These are phyloP conservation scores for Trichoderma parareesei DNA, from an alignment of 495 filamentous ascomycete species.

Conservation along the genomic window DNA sequence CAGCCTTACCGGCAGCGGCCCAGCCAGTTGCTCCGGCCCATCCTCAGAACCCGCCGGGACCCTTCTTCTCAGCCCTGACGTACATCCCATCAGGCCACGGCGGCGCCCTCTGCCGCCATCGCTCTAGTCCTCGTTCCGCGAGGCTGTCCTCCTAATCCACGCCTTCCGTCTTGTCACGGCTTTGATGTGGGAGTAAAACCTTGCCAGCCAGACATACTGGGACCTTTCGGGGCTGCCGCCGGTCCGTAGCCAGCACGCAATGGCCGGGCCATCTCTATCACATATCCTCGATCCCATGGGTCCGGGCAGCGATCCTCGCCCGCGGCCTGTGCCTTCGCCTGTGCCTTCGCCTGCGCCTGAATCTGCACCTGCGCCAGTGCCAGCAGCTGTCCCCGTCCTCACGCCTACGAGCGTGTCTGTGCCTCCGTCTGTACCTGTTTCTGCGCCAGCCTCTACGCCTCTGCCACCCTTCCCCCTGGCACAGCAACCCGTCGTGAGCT, in stretches of 20 bases:
- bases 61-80: background rate
- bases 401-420: background rate
- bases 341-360: background rate
- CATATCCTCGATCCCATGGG: conserved; percentile 11
- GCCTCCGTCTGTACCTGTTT: background rate
- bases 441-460: background rate
- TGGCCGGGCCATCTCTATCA: conserved; percentile 7
- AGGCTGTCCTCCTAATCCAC: background rate
- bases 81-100: background rate
- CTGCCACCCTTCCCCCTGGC: background rate
- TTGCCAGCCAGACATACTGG: background rate
- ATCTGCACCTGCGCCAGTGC: background rate
- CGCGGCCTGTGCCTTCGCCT: background rate
- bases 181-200: background rate
- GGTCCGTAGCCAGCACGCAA: conserved; percentile 4
- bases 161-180: background rate
- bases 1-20: conserved; percentile 1
- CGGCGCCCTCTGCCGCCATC: background rate
- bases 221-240: background rate
- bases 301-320: conserved; percentile 1
- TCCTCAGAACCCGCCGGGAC: background rate
- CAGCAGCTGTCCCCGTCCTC: background rate
- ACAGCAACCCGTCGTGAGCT: background rate
- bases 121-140: background rate
- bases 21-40: conserved; percentile 1